phyloP scores from a whole-genome alignment of 148 eudicot genomes.

The Amaranthus cruentus region DNA sequence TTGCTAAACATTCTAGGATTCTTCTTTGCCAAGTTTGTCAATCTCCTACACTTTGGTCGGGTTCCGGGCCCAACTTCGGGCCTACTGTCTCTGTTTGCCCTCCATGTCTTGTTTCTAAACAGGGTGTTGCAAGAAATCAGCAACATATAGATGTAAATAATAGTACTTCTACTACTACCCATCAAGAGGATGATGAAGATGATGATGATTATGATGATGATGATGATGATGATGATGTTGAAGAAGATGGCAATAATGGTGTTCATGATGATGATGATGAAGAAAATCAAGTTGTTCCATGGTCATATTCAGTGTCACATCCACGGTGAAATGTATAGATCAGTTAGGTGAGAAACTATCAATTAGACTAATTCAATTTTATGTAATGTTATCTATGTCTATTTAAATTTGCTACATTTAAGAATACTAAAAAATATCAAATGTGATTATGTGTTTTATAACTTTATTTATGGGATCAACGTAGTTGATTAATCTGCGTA shows the following conservation, averaged over 20 bases:
- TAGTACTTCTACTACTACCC: not conserved
- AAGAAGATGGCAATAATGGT: not conserved
- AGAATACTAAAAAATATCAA: too few relatives aligned
- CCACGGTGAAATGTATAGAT: constrained; percentile 14
- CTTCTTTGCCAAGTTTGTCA: constrained; percentile 27
- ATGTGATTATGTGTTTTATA: too few relatives aligned
- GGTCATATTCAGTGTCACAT: constrained; percentile 22
- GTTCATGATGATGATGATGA: constrained; percentile 20
- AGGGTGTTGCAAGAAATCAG: not conserved
- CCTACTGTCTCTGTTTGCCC: constrained; percentile 21
- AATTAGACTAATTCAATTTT: too few relatives aligned
- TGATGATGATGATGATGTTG: not conserved
- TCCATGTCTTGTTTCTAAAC: constrained; percentile 15
- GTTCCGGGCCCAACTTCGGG: constrained; percentile 25
- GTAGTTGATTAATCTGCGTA: too few relatives aligned
- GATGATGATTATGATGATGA: constrained; percentile 2
- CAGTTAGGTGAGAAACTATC: not conserved
- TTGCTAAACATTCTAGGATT: constrained; percentile 21
- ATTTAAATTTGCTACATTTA: too few relatives aligned
- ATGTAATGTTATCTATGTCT: too few relatives aligned
- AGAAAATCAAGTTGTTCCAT: constrained; percentile 38
- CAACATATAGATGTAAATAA: not conserved
- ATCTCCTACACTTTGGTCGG: constrained; percentile 21
- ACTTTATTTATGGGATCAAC: too few relatives aligned
- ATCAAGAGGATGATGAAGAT: constrained; percentile 1